Base-by-base conservation (phyloP, 2,329 filamentous ascomycete species). In the Penicillium occitanis region DNA sequence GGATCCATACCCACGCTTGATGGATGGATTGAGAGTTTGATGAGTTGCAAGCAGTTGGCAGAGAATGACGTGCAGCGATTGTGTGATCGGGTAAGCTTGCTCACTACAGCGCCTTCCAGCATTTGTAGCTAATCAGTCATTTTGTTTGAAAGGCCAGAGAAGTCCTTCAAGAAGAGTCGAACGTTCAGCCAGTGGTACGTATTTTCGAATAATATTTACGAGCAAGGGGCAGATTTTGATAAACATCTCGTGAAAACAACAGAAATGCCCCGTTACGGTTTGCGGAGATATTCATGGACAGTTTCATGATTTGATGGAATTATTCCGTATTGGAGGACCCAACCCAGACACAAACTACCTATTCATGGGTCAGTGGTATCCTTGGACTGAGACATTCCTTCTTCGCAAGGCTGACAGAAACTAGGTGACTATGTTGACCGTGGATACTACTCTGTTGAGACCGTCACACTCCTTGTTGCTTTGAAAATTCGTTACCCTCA, bases 311-410 rank as follows among this genome's bases (percentile, higher is more conserved):
- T 83, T 99, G 80, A 98, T 99, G 93, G 95, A 99, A 83, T 88
- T 99, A 63, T 99, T 99, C 87, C 96, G 96, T 84, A 98, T 99
- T 79, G 95, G 95, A 73, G 95, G 95, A 64, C 93, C 93, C 68
- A 97, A 97, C 78, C 95, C 95, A 71, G 95, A 99, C 81, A 98
- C 95, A 77, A 98, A 98, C 84, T 98, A 98, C 82, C 90, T 98
- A 71, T 98, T 98, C 84, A 98, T 99, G 93, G 93, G 92, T 95
- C 82, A 76, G 88, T 74, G 57, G 37, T 61, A 61, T 63, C 55
- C 35, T 40, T 44, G 30, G 35, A 51, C 59, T 42, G 14, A 3
- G 22, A 6, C 13, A 25, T 42, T 60, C 17, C 37, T 58, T 37
- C 61, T 62, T 46, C 67, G 66, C 72, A 61, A 62, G 63, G 44